phyloP scores from a whole-genome alignment of 345 rosid species.

The Populus tremula region DNA sequence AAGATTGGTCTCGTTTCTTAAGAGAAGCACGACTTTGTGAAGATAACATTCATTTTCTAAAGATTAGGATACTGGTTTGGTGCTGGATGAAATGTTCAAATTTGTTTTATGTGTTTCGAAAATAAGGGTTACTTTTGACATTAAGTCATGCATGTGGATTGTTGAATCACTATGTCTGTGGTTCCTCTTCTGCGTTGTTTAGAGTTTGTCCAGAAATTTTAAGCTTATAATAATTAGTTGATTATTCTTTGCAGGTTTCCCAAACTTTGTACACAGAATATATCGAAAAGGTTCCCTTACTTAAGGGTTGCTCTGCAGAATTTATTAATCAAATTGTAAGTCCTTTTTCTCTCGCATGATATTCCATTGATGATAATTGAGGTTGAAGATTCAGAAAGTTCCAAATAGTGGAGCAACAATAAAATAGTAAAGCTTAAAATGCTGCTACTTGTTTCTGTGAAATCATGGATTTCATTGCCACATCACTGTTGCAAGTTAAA shows the following conservation, averaged over 20 bases:
- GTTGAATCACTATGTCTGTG: neutral
- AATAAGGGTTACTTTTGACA: neutral
- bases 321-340: constrained; percentile 86
- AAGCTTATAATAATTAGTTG: constrained; percentile 7
- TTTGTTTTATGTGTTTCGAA: too few species aligned
- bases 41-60: too few species aligned
- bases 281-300: constrained; percentile 55
- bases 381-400: neutral
- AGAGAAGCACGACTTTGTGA: too few species aligned
- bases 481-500: neutral
- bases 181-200: neutral
- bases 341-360: constrained; percentile 10
- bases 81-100: too few species aligned
- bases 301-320: constrained; percentile 76
- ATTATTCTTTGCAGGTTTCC: constrained; percentile 53
- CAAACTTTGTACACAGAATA: constrained; percentile 59
- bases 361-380: neutral
- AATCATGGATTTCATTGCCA: neutral
- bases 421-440: neutral
- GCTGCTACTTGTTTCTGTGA: neutral
- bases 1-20: neutral
- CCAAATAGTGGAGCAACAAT: neutral
- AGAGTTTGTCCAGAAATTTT: neutral
- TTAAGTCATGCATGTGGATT: neutral
- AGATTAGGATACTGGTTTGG: too few species aligned